Percentiles rank a stretch among this genome's conserved stretches.
phyloP scores from a whole-genome alignment of 768 basidiomycete genomes.

The Tricholoma bakamatsutake region DNA sequence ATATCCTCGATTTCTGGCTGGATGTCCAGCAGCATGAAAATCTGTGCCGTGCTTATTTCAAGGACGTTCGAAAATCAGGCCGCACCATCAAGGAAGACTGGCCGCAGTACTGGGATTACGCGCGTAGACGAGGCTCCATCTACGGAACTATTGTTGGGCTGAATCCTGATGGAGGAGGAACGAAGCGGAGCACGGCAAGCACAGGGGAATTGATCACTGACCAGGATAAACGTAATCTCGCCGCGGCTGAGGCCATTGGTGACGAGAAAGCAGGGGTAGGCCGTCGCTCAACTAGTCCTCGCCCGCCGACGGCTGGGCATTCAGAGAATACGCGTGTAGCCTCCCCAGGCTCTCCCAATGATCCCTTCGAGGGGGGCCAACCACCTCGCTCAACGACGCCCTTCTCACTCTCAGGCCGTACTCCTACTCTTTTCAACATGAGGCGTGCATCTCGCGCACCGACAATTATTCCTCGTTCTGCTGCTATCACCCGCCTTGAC shows the following conservation, averaged over 20 bases:
- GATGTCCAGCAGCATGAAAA: slow-evolving; percentile 99
- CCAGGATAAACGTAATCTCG: slow-evolving; percentile 63
- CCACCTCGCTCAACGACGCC: slow-evolving; percentile 68
- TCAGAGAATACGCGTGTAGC: slow-evolving; percentile 42
- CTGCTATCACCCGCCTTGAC: slow-evolving; percentile 86
- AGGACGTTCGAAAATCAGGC: slow-evolving; percentile 94
- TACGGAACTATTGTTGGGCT: slow-evolving; percentile 87
- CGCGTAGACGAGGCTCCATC: slow-evolving; percentile 85
- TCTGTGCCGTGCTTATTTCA: slow-evolving; percentile 97
- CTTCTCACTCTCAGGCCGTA: slow-evolving; percentile 70
- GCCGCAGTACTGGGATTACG: slow-evolving; percentile 98
- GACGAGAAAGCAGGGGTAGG: slow-evolving; percentile 42
- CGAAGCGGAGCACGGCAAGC: slow-evolving; percentile 79
- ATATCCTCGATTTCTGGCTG: slow-evolving; percentile 97
- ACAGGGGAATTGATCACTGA: slow-evolving; percentile 69
- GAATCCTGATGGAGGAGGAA: slow-evolving; percentile 44
- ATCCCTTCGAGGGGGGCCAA: slow-evolving; percentile 29
- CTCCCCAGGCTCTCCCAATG: slow-evolving; percentile 44
- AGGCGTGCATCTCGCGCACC: slow-evolving; percentile 84
- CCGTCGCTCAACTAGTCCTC: slow-evolving; percentile 55
- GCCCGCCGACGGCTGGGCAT: slow-evolving; percentile 37
- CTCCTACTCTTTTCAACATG: slow-evolving; percentile 69
- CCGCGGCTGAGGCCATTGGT: slow-evolving; percentile 29
- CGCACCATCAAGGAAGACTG: slow-evolving; percentile 92
- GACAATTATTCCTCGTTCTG: slow-evolving; percentile 87